Base-by-base conservation (phyloP, 306 rosid species). In the Acacia acuminata region DNA sequence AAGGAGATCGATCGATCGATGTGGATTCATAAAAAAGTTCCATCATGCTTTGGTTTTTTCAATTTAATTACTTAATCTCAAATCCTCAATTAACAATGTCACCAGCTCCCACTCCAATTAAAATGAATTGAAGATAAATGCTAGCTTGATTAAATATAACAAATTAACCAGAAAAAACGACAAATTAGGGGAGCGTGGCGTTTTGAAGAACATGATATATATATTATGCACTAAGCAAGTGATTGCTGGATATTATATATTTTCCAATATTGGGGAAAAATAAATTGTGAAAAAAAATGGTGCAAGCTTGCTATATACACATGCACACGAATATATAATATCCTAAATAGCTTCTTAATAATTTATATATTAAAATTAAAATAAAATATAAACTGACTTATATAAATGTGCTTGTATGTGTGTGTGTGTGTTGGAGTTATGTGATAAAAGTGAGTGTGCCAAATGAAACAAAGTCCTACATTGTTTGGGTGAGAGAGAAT, bases 71-170 rank as follows among this genome's bases (percentile, higher is more conserved):
- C 11, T 4, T 25, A 58, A 19, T n/a, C 63, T 56, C 74, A 38
- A 82, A 83, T 74, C 82, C 74, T 63, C 6, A 56, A 6, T 56
- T 83, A 73, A 73, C 83, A 87, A 78, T 88, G 88, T 88, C 93
- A 13, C 14, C 53, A 48, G 17, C 53, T 16, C 53, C 53, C 16
- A 48, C 19, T 61, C 47, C 51, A 13, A 44, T 63, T 10, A 20
- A 61, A 44, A 67, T 73, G 72, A 77, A n/a, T 61, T 48, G 66
- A 83, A 77, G 81, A 47, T 76, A 55, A 63, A 53, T 48, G 63
- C 75, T 84, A 82, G 70, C 84, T 80, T 76, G 61, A 51, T 50
- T 44, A 47, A 47, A 47, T 79, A 79, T 79, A 82, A 85, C 83
- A 79, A 73, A 69, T 36, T 36, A 36, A 36, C 73, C 17, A 4